These are phyloP conservation scores for Phialophora tarda DNA, from an alignment of 2,329 filamentous ascomycete genomes.

Conservation along the genomic window DNA sequence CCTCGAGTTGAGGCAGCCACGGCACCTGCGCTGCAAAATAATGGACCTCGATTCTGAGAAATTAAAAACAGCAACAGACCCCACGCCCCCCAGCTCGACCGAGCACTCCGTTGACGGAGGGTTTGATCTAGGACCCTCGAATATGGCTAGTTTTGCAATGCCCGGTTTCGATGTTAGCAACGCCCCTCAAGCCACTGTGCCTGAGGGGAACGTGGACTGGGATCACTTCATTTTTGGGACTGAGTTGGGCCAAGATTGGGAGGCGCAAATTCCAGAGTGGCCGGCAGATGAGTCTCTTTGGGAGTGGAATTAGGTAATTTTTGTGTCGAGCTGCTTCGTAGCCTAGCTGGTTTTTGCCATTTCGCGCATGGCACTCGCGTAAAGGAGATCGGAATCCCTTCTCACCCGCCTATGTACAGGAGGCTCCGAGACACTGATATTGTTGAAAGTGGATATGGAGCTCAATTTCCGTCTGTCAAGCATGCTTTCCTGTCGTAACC, in stretches of 20 bases:
- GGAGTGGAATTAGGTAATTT: conserved; percentile 2
- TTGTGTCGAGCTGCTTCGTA: not conserved
- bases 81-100: conserved; percentile 9
- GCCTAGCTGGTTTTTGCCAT: conserved; percentile 9
- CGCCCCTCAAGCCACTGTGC: conserved; percentile 8
- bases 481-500: not conserved
- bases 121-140: not conserved
- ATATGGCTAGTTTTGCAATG: not conserved
- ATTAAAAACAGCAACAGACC: not conserved
- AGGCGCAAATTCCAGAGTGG: conserved; percentile 24
- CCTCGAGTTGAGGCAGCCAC: conserved; percentile 29
- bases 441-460: conserved; percentile 9
- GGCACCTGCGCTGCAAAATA: conserved; percentile 6
- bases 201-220: conserved; percentile 27
- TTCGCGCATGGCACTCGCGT: conserved; percentile 22
- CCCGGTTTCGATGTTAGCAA: not conserved
- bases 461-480: conserved; percentile 3
- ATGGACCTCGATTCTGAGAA: not conserved
- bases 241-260: conserved; percentile 35
- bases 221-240: conserved; percentile 37
- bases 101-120: conserved; percentile 7
- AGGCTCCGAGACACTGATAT: conserved; percentile 9
- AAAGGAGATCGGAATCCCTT: conserved; percentile 23
- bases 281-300: conserved; percentile 14
- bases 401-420: conserved; percentile 12